Base-by-base conservation (phyloP, 2,329 filamentous ascomycete genomes). In the Myriosclerotinia curreyana region DNA sequence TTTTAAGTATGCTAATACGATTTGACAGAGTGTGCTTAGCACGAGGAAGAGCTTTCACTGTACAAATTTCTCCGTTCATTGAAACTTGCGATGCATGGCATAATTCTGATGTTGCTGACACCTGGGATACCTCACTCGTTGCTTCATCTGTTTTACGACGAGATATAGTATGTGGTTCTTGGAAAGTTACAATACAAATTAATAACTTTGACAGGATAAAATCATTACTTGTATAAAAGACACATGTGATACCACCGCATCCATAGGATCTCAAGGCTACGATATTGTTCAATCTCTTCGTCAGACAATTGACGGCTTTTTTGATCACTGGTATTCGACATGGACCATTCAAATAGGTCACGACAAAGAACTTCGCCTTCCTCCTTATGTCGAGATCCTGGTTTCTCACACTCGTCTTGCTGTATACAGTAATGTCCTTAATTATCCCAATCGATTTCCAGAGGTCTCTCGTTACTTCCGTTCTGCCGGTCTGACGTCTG, bases 401-500 rank as follows among this genome's bases (percentile, higher is more conserved):
- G 86, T 90, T 48, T 88, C 84, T 0, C 88, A 91, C 69, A 91
- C 88, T 1, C 83, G 87, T 34, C 78, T 91, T 1, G 91, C 88
- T n/a, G 88, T 88, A 17, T 91, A 91, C 73, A 85, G 86, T 62
- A 86, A 85, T 65, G 87, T 91, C 14, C 88, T 91, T 71, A 91
- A 91, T 69, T 87, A 91, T 66, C 86, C 86, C 1, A 90, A 86
- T 0, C 88, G 88, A 0, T 86, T 88, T 0, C 77, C 86, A 1
- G 86, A 89, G 72, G 88, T 90, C 0, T 88, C 88, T 31, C 84
- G 87, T 40, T 90, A 89, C 74, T 91, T 91, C 75, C 85, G 88
- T 49, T 86, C 87, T 0, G 88, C 87, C 0, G 86, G 87, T 1
- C 80, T 91, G 0, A 89, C 88, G 0, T 88, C 88, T 0, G 87